Evolutionary conservation across 371 early-diverging fungal genomes (phyloP), one percentile per base, ranked within the genome.

Genomic region (Mortierella sp.): DNA sequence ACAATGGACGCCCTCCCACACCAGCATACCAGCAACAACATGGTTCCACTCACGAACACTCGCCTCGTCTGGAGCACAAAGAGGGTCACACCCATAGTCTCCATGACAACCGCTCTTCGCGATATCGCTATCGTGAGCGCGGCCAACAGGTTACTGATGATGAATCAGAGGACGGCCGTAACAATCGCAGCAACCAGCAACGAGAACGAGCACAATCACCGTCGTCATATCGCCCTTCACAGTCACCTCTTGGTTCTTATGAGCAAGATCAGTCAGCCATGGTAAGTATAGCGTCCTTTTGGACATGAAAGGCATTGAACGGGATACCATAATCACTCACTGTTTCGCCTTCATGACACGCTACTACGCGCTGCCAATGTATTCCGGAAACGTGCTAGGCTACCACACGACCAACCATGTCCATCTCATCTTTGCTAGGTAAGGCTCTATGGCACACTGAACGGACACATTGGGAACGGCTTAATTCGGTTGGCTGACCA

Each of bases 361-460:
- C 12, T 8, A 17, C 19, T 10, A 27, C 22, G 27, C 43, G 17
- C 2, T 24, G 40, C 8, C 34, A 37, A 6, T 21, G 39, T 22
- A 47, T 13, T 3, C 10, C 3, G 22, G 10, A 47, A 17, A 25
- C 50, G 7, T n/a, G 14, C 19, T 21, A 68, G 62, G 16, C 57
- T 14, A 60, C 40, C 31, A 25, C 43, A 19, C 21, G 66, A 17
- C 52, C 67, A 13, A 63, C 58, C 22, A 73, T 73, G 73, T 73
- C 73, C 2, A 73, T 67, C 28, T 74, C 74, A 8, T 74, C 74
- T 9, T 49, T 74, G 47, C 55, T 74, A 21, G 74, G 74, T 74
- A 74, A 63, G 67, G 12, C 10, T 41, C 54, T 43, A 29, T 51
- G 34, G 10, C 34, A 34, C 10, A 10, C 10, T 7, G 10, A 34